These are phyloP conservation scores for Exophiala phaeomuriformis DNA, from an alignment of 2,329 filamentous ascomycete genomes.

Conservation along the genomic window DNA sequence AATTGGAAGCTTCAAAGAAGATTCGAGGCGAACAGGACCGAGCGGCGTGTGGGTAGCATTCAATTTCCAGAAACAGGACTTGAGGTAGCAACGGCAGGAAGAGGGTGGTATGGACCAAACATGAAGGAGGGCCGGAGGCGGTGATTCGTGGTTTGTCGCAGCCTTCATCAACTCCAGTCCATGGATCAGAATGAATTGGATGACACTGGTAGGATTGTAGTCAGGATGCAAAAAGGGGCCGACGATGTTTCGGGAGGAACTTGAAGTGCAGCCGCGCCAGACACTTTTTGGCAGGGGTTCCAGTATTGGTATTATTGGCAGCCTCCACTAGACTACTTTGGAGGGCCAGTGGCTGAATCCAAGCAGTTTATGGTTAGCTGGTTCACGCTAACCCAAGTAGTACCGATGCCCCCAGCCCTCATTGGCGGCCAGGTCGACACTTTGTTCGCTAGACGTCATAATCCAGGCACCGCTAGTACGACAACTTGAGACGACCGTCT, in stretches of 20 bases:
- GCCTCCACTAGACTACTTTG: no score
- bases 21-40: neutral
- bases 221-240: neutral
- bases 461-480: neutral
- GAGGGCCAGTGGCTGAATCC: no score
- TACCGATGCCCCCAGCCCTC: no score
- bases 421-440: neutral
- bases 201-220: no score
- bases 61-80: neutral
- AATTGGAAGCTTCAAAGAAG: neutral
- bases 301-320: no score
- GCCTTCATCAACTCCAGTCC: neutral
- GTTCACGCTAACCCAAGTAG: no score
- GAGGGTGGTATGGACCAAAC: neutral
- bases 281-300: neutral
- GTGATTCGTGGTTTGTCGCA: neutral
- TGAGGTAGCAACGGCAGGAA: neutral
- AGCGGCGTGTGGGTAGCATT: neutral
- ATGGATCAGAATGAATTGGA: neutral
- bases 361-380: no score
- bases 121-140: neutral
- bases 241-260: neutral
- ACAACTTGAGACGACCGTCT: slow-evolving; percentile 11
- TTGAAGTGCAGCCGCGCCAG: neutral
- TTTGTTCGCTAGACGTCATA: slow-evolving; percentile 5